These are phyloP conservation scores for Acanthamoeba healyi DNA, from an alignment of 208 protist genomes.

Conservation along the genomic window DNA sequence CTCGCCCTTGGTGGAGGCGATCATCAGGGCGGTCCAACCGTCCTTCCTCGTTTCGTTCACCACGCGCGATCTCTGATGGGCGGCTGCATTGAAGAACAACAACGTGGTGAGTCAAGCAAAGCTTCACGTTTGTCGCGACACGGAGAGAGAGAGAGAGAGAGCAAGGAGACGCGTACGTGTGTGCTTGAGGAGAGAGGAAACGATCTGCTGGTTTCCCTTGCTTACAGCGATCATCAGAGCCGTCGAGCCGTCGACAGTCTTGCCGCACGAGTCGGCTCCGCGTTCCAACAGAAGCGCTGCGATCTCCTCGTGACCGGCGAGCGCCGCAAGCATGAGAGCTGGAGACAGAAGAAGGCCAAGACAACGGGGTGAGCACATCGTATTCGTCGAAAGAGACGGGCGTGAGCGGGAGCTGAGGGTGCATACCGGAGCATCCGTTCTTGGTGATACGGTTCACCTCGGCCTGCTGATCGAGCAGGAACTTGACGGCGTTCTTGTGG, in stretches of 20 bases:
- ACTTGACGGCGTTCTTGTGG: slow-evolving; percentile 3
- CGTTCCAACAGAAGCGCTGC: neutral
- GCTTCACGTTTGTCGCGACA: neutral
- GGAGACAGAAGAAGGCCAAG: neutral
- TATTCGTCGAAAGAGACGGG: neutral
- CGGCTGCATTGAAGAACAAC: neutral
- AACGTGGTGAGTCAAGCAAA: neutral
- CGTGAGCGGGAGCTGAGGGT: neutral
- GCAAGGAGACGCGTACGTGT: neutral
- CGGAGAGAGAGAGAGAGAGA: neutral
- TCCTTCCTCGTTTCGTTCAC: slow-evolving; percentile 49
- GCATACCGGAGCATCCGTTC: slow-evolving; percentile 38
- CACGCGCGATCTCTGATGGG: neutral
- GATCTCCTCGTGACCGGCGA: slow-evolving; percentile 39
- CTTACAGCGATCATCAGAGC: slow-evolving; percentile 32
- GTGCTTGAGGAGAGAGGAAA: neutral
- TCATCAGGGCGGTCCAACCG: slow-evolving; percentile 65
- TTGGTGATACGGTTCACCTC: slow-evolving; percentile 56
- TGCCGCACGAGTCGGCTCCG: slow-evolving; percentile 7
- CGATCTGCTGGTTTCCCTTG: slow-evolving; percentile 36
- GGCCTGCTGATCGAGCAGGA: slow-evolving; percentile 4
- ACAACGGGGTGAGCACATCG: neutral
- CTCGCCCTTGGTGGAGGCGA: slow-evolving; percentile 39
- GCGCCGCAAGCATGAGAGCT: slow-evolving; percentile 34
- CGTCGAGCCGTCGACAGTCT: slow-evolving; percentile 42